Base-by-base conservation (phyloP, 768 basidiomycete species). In the Ephemerocybe angulata region DNA sequence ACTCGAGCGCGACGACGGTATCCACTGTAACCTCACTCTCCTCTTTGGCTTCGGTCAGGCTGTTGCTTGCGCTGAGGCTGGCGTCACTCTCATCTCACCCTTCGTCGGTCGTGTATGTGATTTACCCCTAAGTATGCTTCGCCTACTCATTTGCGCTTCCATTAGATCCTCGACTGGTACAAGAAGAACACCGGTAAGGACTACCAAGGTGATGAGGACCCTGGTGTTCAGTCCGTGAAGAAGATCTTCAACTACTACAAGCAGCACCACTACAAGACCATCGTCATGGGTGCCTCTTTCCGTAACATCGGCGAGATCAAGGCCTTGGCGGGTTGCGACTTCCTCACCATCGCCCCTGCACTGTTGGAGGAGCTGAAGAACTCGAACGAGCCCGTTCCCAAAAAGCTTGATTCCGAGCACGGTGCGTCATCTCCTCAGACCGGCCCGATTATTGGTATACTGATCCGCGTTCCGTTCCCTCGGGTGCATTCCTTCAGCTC, bases 261-360 rank as follows among this genome's bases (percentile, higher is more conserved):
- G 83, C 94, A 97, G 70, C 84, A 98, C 76, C 82, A 83, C 57
- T 98, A 99, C 84, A 92, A 94, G 67, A 99, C 97, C 63, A 98
- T 99, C 74, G 96, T 98, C 72, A 98, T 98, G 97, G 97, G 96
- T 69, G 97, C 97, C 56, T 96, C 93, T 29, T 98, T 99, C 94
- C 90, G 97, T 70, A 98, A 98, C 80, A 87, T 94, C 54, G 90
- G 91, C 64, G 97, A 98, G 78, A 97, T 98, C 77, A 91, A 85
- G 71, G 83, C 90, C 2, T 84, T 99, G 53, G 94, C 96, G 50
- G 97, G 97, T 60, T 91, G 95, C 59, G 97, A 99, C 76, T 99
- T 90, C 85, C 79, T 99, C 62, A 99, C 97, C 67, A 98, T 99
- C 68, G 77, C 95, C 2, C 96, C 96, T 49, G 62, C 79, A 37